Evolutionary conservation across 306 rosid species (phyloP), one percentile per base, ranked within the genome.

Genomic region (Styphnolobium japonicum): DNA sequence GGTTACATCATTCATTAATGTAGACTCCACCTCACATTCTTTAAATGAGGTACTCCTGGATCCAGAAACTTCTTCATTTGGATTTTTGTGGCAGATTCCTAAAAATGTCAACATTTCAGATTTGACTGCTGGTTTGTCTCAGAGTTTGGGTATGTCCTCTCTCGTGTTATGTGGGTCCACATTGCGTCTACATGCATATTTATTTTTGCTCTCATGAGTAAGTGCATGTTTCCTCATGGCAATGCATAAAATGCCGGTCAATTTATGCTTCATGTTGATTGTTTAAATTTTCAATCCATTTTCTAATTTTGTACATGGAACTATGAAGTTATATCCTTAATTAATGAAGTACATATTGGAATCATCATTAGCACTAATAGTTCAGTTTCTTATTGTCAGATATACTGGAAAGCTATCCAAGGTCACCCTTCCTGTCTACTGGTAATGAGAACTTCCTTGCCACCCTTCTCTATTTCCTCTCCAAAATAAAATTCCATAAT

Each of bases 361-460:
- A 3, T 49, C 25, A 33, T 21, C 19, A 37, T 40, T 12, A 8
- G 14, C 21, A 9, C 19, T 51, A 19, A 75, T 69, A n/a, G n/a
- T n/a, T n/a, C n/a, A n/a, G n/a, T n/a, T n/a, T n/a, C n/a, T n/a
- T n/a, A n/a, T 67, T 53, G 70, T 79, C 88, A 91, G 98, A 91
- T 80, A 91, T 91, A 79, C 80, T 93, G 86, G 98, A 93, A 84
- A 90, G 83, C 88, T 93, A 91, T 73, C 86, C 88, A 58, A 61
- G 93, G 58, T 93, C 89, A 36, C 92, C 98, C 10, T 89, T 84
- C 87, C 85, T 89, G 58, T 89, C 71, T 25, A 81, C 90, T 73
- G 91, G 87, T 56, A 65, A 85, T 81, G 92, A 85, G 14, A 86
- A 84, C 80, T 91, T 89, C 73, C 87, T 89, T 31, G 92, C 45